These are phyloP conservation scores for Geotrichum carabidarum DNA, from an alignment of 1,139 yeast species.

Conservation along the genomic window DNA sequence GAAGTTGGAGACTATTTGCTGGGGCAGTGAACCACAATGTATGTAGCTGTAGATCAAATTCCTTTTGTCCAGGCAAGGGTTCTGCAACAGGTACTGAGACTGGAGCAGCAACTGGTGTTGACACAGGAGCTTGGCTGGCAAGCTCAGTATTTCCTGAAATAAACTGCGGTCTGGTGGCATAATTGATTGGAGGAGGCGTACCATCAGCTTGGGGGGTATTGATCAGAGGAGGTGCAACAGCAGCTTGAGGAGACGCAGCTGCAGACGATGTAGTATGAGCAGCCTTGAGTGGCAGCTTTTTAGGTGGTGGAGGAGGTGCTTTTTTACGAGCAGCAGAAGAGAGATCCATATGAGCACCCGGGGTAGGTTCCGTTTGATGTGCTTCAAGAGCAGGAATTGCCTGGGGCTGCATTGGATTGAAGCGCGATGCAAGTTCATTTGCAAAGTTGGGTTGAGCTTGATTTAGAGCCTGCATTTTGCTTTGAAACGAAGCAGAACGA, in stretches of 20 bases:
- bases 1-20: conserved; percentile 25
- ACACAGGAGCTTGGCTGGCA: conserved; percentile 12
- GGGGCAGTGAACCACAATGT: conserved; percentile 31
- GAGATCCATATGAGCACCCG: conserved; percentile 14
- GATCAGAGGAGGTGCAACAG: conserved; percentile 6
- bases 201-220: conserved; percentile 13
- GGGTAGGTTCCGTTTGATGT: not conserved
- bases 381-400: not conserved
- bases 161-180: conserved; percentile 28
- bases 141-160: conserved; percentile 21
- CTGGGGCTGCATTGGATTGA: conserved; percentile 8
- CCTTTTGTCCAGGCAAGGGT: conserved; percentile 20
- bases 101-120: conserved; percentile 15
- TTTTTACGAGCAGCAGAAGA: conserved; percentile 27
- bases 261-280: not conserved
- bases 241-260: conserved; percentile 8
- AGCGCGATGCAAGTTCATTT: conserved; percentile 15
- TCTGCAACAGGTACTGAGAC: conserved; percentile 14
- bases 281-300: conserved; percentile 20
- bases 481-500: not conserved
- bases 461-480: conserved; percentile 13
- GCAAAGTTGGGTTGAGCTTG: conserved; percentile 18
- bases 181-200: conserved; percentile 29
- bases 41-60: conserved; percentile 27
- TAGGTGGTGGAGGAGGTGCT: conserved; percentile 33